phyloP scores from a whole-genome alignment of 208 protist species.

The Leishmania braziliensis region DNA sequence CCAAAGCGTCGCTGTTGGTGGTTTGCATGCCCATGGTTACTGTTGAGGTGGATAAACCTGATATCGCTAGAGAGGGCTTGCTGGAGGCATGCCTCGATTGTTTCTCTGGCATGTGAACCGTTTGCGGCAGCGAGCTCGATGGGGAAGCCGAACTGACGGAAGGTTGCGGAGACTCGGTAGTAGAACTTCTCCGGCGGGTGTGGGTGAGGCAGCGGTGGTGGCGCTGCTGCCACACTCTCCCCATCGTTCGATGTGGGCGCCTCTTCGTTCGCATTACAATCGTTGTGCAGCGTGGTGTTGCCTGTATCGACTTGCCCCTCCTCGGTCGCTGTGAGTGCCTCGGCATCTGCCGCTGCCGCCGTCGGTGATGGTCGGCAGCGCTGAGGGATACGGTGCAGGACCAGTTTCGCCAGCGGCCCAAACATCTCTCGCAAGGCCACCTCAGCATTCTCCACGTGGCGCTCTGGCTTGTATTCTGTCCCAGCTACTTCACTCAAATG shows the following conservation, averaged over 20 bases:
- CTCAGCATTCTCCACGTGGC: constrained; percentile 56
- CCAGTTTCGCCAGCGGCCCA: constrained; percentile 77
- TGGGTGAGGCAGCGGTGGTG: not conserved
- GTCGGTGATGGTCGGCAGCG: constrained; percentile 14
- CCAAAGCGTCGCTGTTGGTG: constrained; percentile 8
- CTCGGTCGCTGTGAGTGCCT: constrained; percentile 1
- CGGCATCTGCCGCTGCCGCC: constrained; percentile 13
- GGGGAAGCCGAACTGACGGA: constrained; percentile 80
- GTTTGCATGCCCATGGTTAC: not conserved
- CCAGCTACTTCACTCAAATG: not conserved
- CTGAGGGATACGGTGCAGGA: constrained; percentile 50
- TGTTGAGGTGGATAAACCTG: constrained; percentile 53
- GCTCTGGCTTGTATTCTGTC: constrained; percentile 12
- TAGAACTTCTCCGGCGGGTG: constrained; percentile 20
- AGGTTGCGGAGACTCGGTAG: constrained; percentile 80
- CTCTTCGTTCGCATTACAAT: not conserved
- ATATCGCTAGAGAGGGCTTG: constrained; percentile 84
- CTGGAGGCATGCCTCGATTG: constrained; percentile 60
- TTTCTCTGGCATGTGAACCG: constrained; percentile 38
- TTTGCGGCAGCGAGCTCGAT: constrained; percentile 79
- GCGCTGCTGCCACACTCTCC: not conserved
- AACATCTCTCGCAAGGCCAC: constrained; percentile 56
- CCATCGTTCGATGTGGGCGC: not conserved
- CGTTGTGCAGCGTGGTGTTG: not conserved
- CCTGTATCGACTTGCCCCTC: constrained; percentile 20